Base-by-base conservation (phyloP, 148 eudicot species). In the Rhododendron kiyosumense region DNA sequence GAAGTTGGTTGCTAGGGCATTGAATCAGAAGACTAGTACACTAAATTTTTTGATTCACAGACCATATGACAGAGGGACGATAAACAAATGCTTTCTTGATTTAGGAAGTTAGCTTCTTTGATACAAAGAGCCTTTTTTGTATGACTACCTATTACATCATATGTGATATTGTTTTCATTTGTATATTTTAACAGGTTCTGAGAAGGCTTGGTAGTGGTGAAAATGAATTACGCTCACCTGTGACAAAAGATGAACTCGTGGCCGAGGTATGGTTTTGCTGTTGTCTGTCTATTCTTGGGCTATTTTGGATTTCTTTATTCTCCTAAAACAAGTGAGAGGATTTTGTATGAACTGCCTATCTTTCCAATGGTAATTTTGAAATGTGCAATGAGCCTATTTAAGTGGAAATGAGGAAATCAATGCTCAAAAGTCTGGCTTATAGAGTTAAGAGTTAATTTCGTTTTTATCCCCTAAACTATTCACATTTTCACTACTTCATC, bases 201-300 rank as follows among this genome's bases (percentile, higher is more conserved):
- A 92, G 93, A 89, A 94, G 92, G 87, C 91, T 89, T 85, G 89
- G 85, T 83, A 92, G 92, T 88, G 92, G 90, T 87, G 98, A 92
- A 83, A 92, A 89, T 78, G 98, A 94, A 88, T 34, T 97, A 82
- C 98, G 95, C 82, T 90, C 90, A 79, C 96, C 98, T 81, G 98
- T 97, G 90, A 91, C 93, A 10, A 95, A 94, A 90, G 96, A 97
- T 46, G 94, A 95, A 87, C 88, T 97, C 77, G 65, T 97, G 41
- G 90, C 95, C 52, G 99, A 97, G 98, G 98, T 97, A 89, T 81
- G 82, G 22, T 51, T 85, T 52, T 73, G 67, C 41, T 7, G 2
- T 88, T 85, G 26, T 43, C 34, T 52, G 24, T 74, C 24, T 77
- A 59, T 41, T 13, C 45, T 63, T n/a, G 15, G 46, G 41, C 18